Evolutionary conservation across 352 stramenopile genomes (phyloP).

Genomic region (Phytopythium cucurbitacearum): DNA sequence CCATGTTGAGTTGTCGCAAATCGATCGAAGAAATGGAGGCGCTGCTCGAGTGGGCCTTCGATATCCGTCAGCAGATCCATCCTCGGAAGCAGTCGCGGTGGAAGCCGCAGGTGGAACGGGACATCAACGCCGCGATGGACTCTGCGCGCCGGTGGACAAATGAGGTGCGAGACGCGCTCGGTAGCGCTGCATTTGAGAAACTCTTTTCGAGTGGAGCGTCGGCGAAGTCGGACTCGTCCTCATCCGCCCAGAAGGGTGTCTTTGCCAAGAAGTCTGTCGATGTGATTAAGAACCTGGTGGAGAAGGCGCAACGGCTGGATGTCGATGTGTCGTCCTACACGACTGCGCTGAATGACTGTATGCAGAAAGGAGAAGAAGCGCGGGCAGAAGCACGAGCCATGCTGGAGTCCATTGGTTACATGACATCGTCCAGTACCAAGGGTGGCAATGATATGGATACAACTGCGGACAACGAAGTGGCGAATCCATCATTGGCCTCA

Average conservation of each 20-base stretch:
- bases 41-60: constrained; percentile 52
- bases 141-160: constrained; percentile 69
- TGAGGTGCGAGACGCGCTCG: constrained; percentile 69
- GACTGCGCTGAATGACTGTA: constrained; percentile 45
- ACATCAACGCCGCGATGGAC: constrained; percentile 70
- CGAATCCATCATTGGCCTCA: background rate
- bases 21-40: constrained; percentile 66
- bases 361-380: constrained; percentile 37
- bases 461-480: constrained; percentile 12
- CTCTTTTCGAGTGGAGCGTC: constrained; percentile 34
- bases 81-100: constrained; percentile 75
- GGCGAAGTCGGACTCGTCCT: constrained; percentile 17
- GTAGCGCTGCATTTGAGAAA: constrained; percentile 53
- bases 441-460: constrained; percentile 8
- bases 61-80: constrained; percentile 66
- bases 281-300: constrained; percentile 53
- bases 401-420: constrained; percentile 51
- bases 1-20: constrained; percentile 51
- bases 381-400: constrained; percentile 49
- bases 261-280: constrained; percentile 35
- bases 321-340: constrained; percentile 72
- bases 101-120: constrained; percentile 79
- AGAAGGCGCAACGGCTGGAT: constrained; percentile 52
- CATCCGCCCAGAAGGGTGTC: constrained; percentile 11
- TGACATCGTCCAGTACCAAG: background rate